These are phyloP conservation scores for Pythium graminicola DNA, from an alignment of 352 stramenopile species.

Conservation along the genomic window DNA sequence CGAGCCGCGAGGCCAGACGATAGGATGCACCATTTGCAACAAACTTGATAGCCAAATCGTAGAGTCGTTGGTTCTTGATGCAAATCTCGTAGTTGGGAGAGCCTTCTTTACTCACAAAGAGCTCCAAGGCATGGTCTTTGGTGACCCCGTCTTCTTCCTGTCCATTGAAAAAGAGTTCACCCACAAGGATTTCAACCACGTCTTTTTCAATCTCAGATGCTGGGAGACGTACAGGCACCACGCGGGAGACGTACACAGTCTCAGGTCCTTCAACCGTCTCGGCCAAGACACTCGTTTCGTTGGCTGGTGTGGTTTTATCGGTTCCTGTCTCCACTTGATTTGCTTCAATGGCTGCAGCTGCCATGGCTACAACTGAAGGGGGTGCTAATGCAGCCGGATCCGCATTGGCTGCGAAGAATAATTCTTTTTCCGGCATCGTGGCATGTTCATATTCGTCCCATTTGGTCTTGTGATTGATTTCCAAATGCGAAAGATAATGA, in stretches of 20 bases:
- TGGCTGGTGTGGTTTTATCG: no score
- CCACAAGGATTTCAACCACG: conserved; percentile 47
- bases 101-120: conserved; percentile 37
- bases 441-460: conserved; percentile 56
- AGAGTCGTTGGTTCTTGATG: conserved; percentile 61
- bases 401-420: conserved; percentile 13
- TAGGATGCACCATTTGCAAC: conserved; percentile 51
- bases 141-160: conserved; percentile 36
- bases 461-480: conserved; percentile 64
- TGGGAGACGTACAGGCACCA: conserved; percentile 38
- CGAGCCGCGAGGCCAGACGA: conserved; percentile 43
- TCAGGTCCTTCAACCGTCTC: no score
- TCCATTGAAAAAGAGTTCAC: conserved; percentile 43
- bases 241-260: conserved; percentile 20
- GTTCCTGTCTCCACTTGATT: no score
- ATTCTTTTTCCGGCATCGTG: conserved; percentile 45
- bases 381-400: conserved; percentile 1
- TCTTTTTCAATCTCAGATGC: conserved; percentile 51
- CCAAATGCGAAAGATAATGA: conserved; percentile 59
- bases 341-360: background rate
- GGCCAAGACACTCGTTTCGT: no score
- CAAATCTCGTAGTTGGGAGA: conserved; percentile 44
- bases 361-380: background rate
- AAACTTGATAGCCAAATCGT: conserved; percentile 59
- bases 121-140: conserved; percentile 35